Conservation (phyloP, 306 rosid genomes). For the Glycyrrhiza uralensis region DNA sequence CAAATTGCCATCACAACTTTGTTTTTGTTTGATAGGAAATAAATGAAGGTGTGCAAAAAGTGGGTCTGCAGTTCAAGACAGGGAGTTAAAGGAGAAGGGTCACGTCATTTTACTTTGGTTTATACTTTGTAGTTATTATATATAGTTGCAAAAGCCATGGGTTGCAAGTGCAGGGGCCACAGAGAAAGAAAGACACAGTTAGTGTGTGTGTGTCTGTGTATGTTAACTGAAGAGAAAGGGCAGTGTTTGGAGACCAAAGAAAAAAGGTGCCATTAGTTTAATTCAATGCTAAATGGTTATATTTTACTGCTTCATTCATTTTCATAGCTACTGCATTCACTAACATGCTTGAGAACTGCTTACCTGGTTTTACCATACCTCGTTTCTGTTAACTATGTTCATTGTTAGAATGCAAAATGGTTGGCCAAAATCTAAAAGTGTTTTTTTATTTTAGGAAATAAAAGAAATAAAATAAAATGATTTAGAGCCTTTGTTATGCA, state of each 20-base stretch:
- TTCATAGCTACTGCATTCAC: neutral
- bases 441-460: too few species aligned
- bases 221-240: conserved; percentile 9
- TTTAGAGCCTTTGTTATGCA: too few species aligned
- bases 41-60: neutral
- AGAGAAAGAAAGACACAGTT: neutral
- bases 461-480: too few species aligned
- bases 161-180: conserved; percentile 8
- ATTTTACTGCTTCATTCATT: conserved; percentile 12
- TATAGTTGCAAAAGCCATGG: conserved; percentile 7
- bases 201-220: neutral
- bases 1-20: conserved; percentile 15
- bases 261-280: conserved; percentile 18
- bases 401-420: too few species aligned
- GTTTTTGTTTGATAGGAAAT: neutral
- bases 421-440: too few species aligned
- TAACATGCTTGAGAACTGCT: too few species aligned
- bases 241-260: conserved; percentile 20
- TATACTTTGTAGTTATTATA: neutral
- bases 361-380: too few species aligned
- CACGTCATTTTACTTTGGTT: neutral
- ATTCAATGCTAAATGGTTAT: neutral
- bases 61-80: neutral
- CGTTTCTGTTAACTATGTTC: too few species aligned
- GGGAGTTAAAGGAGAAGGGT: conserved; percentile 14